Conservation (phyloP, 164 flowering plant species). For the Vitis labrusca region DNA sequence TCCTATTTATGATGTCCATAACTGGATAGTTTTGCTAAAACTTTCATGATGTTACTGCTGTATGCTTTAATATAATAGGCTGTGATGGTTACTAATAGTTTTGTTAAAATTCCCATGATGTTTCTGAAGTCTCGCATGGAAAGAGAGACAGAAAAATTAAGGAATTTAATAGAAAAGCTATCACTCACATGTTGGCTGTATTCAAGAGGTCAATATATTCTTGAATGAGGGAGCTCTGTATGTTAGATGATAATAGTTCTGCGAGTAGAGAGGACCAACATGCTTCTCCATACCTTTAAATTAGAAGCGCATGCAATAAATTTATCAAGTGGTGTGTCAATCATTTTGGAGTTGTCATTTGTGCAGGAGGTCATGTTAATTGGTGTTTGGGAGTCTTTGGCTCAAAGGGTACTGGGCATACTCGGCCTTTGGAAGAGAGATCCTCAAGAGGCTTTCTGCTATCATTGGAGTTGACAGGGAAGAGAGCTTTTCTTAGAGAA, state of each 20-base stretch:
- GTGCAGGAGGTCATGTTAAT: conserved; percentile 10
- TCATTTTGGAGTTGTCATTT: conserved; percentile 12
- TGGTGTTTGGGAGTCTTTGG: conserved; percentile 48
- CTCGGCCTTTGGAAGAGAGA: conserved; percentile 24
- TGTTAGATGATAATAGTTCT: conserved; percentile 2
- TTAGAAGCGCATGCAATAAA: conserved; percentile 49
- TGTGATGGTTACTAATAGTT: too few species aligned
- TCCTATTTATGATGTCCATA: too few species aligned
- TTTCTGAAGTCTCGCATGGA: background rate
- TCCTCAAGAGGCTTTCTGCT: conserved; percentile 25
- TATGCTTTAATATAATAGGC: too few species aligned
- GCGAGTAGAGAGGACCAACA: background rate
- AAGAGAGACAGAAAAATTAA: background rate
- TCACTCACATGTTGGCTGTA: conserved; percentile 70
- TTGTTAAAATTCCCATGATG: too few species aligned
- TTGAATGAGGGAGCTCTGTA: conserved; percentile 63
- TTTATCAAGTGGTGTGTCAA: conserved; percentile 59
- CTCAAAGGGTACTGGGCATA: conserved; percentile 23
- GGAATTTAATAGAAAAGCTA: background rate
- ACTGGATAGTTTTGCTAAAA: too few species aligned
- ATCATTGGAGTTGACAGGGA: conserved; percentile 56
- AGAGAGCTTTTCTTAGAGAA: conserved; percentile 58
- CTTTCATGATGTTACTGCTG: too few species aligned
- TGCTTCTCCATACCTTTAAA: conserved; percentile 56
- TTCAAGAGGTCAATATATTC: conserved; percentile 80